Evolutionary conservation across 2,329 filamentous ascomycete genomes (phyloP).

Genomic region (Boeremia lycopersici): DNA sequence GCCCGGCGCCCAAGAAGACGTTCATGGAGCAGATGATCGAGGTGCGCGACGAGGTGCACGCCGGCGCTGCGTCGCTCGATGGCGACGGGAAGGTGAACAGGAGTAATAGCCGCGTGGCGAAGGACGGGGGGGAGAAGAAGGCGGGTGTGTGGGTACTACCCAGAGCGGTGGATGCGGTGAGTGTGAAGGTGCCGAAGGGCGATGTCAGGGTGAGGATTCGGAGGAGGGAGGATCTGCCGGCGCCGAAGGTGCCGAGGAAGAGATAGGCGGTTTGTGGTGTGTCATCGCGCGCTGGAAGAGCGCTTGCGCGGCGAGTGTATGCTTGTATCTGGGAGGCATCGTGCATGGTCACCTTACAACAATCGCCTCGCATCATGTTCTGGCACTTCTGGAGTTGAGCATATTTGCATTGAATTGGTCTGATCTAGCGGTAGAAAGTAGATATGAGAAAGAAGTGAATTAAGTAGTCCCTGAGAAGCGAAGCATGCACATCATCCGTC

Average conservation of each 20-base stretch:
- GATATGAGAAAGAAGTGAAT: not conserved
- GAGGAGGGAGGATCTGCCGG: constrained; percentile 35
- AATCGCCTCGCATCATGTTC: not conserved
- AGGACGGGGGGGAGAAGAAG: constrained; percentile 22
- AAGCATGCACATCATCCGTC: constrained; percentile 9
- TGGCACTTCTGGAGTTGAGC: not conserved
- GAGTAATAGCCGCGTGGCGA: constrained; percentile 7
- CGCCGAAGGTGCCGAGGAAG: constrained; percentile 12
- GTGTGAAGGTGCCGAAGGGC: constrained; percentile 57
- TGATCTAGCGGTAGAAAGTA: constrained; percentile 7
- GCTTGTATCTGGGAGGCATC: not conserved
- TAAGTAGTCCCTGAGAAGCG: constrained; percentile 2
- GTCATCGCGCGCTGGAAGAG: too few relatives aligned
- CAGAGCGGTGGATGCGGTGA: constrained; percentile 52
- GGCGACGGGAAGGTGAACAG: constrained; percentile 7
- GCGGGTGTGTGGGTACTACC: constrained; percentile 58
- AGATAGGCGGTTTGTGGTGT: too few relatives aligned
- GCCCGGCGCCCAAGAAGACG: constrained; percentile 40
- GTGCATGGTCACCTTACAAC: not conserved
- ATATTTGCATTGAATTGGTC: constrained; percentile 2
- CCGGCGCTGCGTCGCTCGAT: constrained; percentile 31
- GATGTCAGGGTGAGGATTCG: constrained; percentile 63
- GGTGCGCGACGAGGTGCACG: constrained; percentile 38
- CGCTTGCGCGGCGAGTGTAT: too few relatives aligned
- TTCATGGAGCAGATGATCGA: constrained; percentile 42